Base-by-base conservation (phyloP, 257 asterid species). In the Plectranthus barbatus region DNA sequence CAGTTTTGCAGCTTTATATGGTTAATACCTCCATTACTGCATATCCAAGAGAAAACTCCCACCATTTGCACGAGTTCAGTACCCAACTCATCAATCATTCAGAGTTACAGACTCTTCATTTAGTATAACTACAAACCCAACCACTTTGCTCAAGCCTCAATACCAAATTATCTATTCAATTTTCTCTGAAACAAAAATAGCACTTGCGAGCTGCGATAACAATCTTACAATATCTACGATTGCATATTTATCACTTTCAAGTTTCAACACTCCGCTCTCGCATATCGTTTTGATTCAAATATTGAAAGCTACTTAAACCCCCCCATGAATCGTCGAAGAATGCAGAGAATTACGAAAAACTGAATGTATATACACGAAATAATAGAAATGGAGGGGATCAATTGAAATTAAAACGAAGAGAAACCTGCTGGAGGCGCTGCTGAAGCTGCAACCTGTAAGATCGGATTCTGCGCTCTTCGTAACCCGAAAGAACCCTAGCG, bases 381-480 rank as follows among this genome's bases (percentile, higher is more conserved):
- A 31, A 31, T 4, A 1, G 4, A 2, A 9, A 59, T 29, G 19
- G 11, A 39, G 19, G 9, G 10, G 46, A 55, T 39, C 7, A 19
- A 64, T 13, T 29, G 0, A 11, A 40, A 14, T 17, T 11, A 50
- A 8, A 42, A 12, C 9, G 54, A 41, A 52, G 4, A 7, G 36
- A 42, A 51, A 91, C 98, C 88, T 74, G 76, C 60, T 91, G 87
- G 58, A 86, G 84, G 56, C 83, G 86, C 60, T 84, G 84, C 69
- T 91, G 92, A 68, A 88, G 75, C 74, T 77, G 83, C 29, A 91
- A 14, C 53, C 98, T 77, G 79, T 72, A 84, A 64, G 96, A 80
- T 74, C 96, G 79, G 76, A 91, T 86, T 60, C 81, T 78, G 33
- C 94, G 94, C 77, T 86, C 95, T 81, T 88, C 98, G 31, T 86